Conservation (phyloP, 371 early-diverging fungal genomes). For the Funneliformis caledonium region DNA sequence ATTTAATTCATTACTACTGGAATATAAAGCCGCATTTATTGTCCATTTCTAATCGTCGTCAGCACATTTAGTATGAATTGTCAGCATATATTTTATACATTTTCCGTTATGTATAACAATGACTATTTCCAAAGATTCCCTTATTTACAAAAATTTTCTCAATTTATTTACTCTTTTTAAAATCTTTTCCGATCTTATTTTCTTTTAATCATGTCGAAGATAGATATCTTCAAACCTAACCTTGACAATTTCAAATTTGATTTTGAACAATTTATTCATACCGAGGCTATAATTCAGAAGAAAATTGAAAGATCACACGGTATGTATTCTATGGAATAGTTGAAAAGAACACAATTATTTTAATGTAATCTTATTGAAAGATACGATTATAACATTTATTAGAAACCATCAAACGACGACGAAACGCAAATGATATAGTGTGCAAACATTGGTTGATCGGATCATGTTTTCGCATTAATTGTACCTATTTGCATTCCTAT, state of each 20-base stretch:
- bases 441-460: constrained; percentile 31
- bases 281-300: background rate
- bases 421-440: background rate
- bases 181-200: background rate
- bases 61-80: background rate
- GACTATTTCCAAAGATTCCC: background rate
- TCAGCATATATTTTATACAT: constrained; percentile 4
- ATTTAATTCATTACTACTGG: too few relatives aligned
- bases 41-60: background rate
- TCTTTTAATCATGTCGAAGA: background rate
- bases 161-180: background rate
- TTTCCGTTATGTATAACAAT: background rate
- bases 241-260: background rate
- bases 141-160: too few relatives aligned
- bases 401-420: background rate
- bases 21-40: too few relatives aligned
- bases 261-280: constrained; percentile 7
- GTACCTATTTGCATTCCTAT: constrained; percentile 14
- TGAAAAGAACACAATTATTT: background rate
- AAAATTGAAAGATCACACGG: background rate
- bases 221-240: background rate
- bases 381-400: background rate
- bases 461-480: constrained; percentile 2
- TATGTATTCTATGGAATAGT: background rate
- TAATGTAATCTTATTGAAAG: background rate